phyloP scores from a whole-genome alignment of 2,329 filamentous ascomycete genomes.

The Chrysosporium keratinophilum region DNA sequence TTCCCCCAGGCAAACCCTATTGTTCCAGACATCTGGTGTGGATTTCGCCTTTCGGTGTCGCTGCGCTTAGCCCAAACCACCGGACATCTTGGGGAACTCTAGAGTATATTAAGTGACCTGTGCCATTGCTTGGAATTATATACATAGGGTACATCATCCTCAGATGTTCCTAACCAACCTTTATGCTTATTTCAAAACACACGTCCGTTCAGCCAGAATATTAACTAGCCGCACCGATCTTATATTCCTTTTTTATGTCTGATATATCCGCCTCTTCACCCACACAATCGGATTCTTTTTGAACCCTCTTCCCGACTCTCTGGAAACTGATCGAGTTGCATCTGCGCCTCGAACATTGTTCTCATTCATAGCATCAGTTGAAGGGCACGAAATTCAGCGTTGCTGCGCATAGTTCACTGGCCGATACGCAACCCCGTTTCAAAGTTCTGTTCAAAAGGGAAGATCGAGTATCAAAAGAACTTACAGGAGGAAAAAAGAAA shows the following conservation, averaged over 20 bases:
- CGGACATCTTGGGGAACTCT: slow-evolving; percentile 6
- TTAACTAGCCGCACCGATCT: slow-evolving; percentile 10
- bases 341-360: not conserved
- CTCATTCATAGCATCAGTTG: not conserved
- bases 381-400: not conserved
- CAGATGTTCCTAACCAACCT: slow-evolving; percentile 4
- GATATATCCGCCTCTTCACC: slow-evolving; percentile 5
- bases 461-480: not conserved
- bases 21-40: slow-evolving; percentile 11
- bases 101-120: slow-evolving; percentile 5
- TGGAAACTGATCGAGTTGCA: not conserved
- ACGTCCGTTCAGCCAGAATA: slow-evolving; percentile 2
- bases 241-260: slow-evolving; percentile 10
- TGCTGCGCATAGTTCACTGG: not conserved
- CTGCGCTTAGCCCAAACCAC: slow-evolving; percentile 7
- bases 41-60: slow-evolving; percentile 8
- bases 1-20: slow-evolving; percentile 11
- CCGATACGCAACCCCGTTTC: not conserved
- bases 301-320: not conserved
- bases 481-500: slow-evolving; percentile 1
- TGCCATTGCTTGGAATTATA: slow-evolving; percentile 10
- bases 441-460: not conserved
- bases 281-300: not conserved
- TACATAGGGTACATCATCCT: slow-evolving; percentile 9
- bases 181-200: slow-evolving; percentile 9